Evolutionary conservation across 306 rosid species (phyloP), one percentile per base, ranked within the genome.

Genomic region (Benincasa hispida): DNA sequence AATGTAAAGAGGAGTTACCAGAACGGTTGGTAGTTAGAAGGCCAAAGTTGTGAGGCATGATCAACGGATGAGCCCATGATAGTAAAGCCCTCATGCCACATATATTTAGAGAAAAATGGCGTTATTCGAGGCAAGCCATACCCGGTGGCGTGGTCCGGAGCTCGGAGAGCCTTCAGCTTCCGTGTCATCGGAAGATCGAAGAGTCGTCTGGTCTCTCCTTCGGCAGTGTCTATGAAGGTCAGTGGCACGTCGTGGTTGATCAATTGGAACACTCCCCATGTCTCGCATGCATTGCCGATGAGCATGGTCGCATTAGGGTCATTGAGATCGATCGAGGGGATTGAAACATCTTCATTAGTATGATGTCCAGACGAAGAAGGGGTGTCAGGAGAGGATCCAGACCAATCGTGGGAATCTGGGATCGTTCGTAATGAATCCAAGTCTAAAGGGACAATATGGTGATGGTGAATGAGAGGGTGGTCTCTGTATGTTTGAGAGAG

Each of bases 51-150:
- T 45, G 79, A 86, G 22, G 86, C 93, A 78, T 88, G 93, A 47
- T 80, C 75, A 4, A 37, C 15, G 0, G 93, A 79, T 48, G 96
- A 88, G 9, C 90, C 96, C 79, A 81, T 69, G 82, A 93, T 86
- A 61, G 98, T 91, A 73, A 89, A 91, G 0, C 98, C 98, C 57
- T 93, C 98, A 39, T 89, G 93, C 98, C 98, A 93, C 97, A 91
- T 89, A 55, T 72, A 28, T 79, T 88, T 88, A 14, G 86, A 62
- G 41, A 86, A 93, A 76, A 89, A 89, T 0, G 86, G 85, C 53
- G 98, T 80, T 22, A 89, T 89, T 42, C 84, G 83, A 37, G 92
- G 88, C 2, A 54, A n/a, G 12, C 98, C 98, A 22, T 89, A 93
- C 0, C 98, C 98, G 34, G 91, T 75, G 78, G 58, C 78, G 9